phyloP scores from a whole-genome alignment of 306 rosid genomes.

The Acacia acuminata region DNA sequence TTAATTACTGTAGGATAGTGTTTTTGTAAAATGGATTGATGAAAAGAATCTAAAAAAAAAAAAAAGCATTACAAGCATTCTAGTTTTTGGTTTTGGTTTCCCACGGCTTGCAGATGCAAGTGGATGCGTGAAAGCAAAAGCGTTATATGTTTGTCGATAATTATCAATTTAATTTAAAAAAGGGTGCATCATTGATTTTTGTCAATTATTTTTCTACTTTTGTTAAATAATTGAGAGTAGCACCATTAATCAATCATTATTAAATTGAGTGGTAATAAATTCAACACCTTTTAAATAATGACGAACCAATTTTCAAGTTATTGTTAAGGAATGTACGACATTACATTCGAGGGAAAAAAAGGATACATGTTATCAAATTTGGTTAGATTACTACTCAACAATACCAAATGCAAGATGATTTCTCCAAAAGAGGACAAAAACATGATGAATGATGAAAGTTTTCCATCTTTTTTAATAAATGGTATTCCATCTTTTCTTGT shows the following conservation, averaged over 20 bases:
- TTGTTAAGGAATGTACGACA: accelerated
- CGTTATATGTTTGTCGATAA: not conserved
- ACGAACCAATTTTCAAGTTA: too few species aligned
- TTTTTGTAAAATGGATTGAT: not conserved
- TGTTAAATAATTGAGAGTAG: not conserved
- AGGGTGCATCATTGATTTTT: not conserved
- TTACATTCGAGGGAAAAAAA: too few species aligned
- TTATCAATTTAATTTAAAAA: not conserved
- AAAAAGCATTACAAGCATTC: too few species aligned
- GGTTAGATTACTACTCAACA: not conserved
- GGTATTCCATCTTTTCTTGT: not conserved
- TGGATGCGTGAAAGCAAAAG: not conserved
- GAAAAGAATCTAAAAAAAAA: not conserved
- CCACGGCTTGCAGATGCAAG: not conserved
- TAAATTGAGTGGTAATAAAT: not conserved
- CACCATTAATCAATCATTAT: not conserved
- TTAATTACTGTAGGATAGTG: not conserved
- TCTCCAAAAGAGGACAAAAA: not conserved
- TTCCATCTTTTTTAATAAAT: too few species aligned
- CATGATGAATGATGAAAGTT: not conserved
- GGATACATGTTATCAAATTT: too few species aligned
- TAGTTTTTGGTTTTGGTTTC: not conserved
- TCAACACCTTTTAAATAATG: not conserved
- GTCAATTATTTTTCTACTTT: not conserved
- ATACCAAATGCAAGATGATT: not conserved